A percentile compares a stretch with the other conserved stretches of the same genome.
phyloP scores from a whole-genome alignment of 495 filamentous ascomycete genomes.

The Aspergillus coremiiformis region DNA sequence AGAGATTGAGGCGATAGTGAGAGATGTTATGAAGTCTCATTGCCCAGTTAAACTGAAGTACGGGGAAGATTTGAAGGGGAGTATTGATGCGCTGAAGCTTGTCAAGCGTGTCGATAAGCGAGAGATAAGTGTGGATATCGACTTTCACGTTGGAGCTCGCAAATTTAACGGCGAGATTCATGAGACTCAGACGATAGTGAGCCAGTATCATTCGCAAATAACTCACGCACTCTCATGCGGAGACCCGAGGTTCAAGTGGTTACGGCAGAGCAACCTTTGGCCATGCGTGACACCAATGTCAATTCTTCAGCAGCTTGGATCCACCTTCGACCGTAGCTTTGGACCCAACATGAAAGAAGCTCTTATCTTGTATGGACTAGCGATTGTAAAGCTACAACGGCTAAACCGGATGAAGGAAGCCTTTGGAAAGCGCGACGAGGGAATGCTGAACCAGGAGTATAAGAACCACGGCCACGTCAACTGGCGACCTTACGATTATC shows the following conservation, averaged over 20 bases:
- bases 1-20: constrained; percentile 32
- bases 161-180: constrained; percentile 1
- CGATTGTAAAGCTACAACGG: constrained; percentile 32
- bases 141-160: constrained; percentile 6
- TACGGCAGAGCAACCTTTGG: constrained; percentile 43
- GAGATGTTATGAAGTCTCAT: constrained; percentile 18
- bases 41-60: constrained; percentile 28
- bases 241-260: constrained; percentile 37
- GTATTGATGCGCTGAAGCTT: constrained; percentile 19
- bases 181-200: constrained; percentile 8
- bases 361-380: constrained; percentile 25
- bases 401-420: constrained; percentile 37
- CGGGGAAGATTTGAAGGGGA: constrained; percentile 29
- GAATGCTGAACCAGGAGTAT: constrained; percentile 41
- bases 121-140: background rate
- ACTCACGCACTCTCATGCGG: constrained; percentile 16
- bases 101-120: background rate
- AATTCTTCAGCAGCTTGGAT: constrained; percentile 47
- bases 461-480: constrained; percentile 44
- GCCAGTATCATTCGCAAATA: constrained; percentile 13
- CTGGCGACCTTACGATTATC: constrained; percentile 43
- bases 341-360: constrained; percentile 16
- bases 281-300: constrained; percentile 43
- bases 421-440: constrained; percentile 13
- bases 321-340: constrained; percentile 22